These are phyloP conservation scores for Xylogone sp. DNA, from an alignment of 2,329 filamentous ascomycete species.

Conservation along the genomic window DNA sequence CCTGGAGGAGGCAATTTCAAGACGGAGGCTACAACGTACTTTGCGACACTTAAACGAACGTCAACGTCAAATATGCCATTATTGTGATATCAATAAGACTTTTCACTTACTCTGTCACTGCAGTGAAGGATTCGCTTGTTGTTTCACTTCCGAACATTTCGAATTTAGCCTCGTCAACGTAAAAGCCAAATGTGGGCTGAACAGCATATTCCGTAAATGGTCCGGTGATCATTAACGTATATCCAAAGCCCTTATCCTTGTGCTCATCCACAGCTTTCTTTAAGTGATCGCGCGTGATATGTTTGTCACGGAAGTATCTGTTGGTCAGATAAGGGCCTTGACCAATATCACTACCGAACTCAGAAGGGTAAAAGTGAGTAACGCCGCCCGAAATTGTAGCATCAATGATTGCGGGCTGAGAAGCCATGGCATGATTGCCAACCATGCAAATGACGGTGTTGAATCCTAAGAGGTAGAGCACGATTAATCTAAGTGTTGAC, in stretches of 20 bases:
- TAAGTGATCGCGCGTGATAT: constrained; percentile 3
- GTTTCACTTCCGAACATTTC: constrained; percentile 1
- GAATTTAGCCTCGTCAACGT: not conserved
- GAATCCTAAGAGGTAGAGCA: constrained; percentile 33
- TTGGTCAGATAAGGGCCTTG: constrained; percentile 3
- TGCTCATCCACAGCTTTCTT: not conserved
- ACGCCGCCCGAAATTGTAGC: constrained; percentile 54
- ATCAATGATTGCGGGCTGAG: constrained; percentile 51
- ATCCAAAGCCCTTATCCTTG: not conserved
- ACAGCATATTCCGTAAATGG: not conserved
- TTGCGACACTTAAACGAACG: constrained; percentile 2
- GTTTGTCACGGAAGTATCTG: constrained; percentile 12
- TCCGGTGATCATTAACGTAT: not conserved
- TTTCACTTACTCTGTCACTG: constrained; percentile 2
- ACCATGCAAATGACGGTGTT: constrained; percentile 52
- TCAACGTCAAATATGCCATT: no score
- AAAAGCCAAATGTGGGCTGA: not conserved
- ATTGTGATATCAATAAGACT: not conserved
- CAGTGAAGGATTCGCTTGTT: constrained; percentile 2
- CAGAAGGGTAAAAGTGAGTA: constrained; percentile 54
- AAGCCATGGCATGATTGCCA: constrained; percentile 21
- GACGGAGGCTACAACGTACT: constrained; percentile 5
- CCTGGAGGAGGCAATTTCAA: not conserved
- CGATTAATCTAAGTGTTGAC: constrained; percentile 25
- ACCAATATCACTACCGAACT: constrained; percentile 37